A percentile compares a stretch with the other conserved stretches of the same genome.
These are phyloP conservation scores for Sporothrix luriei DNA, from an alignment of 2,329 filamentous ascomycete species.

Conservation along the genomic window DNA sequence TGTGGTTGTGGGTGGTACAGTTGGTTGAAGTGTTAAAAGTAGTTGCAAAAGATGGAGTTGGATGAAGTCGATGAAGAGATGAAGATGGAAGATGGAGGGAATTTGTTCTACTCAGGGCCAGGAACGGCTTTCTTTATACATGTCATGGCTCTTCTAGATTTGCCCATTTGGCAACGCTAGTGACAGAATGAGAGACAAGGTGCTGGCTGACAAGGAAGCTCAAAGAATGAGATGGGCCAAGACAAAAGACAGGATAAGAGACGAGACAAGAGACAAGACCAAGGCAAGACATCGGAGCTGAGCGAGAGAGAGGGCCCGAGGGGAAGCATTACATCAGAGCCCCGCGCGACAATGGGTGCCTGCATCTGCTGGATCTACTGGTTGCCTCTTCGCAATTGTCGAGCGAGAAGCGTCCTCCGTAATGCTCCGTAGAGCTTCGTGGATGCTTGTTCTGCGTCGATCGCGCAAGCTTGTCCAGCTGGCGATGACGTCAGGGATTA, in stretches of 20 bases:
- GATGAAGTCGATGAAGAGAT: neutral
- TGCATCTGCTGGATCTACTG: neutral
- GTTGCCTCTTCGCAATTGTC: too few relatives aligned
- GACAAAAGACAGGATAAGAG: neutral
- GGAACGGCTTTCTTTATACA: neutral
- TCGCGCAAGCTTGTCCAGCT: neutral
- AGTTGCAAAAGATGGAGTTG: neutral
- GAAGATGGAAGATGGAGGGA: neutral
- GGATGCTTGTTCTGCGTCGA: neutral
- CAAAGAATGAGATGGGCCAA: too few relatives aligned
- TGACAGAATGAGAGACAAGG: too few relatives aligned
- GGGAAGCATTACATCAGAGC: constrained; percentile 15
- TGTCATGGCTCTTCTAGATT: neutral
- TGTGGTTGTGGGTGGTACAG: neutral
- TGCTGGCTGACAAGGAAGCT: too few relatives aligned
- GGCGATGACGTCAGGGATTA: constrained; percentile 19
- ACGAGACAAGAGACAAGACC: neutral
- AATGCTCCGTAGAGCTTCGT: too few relatives aligned
- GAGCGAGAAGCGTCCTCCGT: neutral
- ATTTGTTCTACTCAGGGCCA: neutral
- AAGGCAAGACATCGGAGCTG: too few relatives aligned
- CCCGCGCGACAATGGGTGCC: neutral
- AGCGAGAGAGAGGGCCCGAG: too few relatives aligned
- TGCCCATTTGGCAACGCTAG: too few relatives aligned
- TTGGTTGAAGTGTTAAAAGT: neutral